Percentiles rank a stretch among this genome's conserved stretches.
phyloP scores from a whole-genome alignment of 2,329 filamentous ascomycete species.

The Akanthomyces uredinophilus region DNA sequence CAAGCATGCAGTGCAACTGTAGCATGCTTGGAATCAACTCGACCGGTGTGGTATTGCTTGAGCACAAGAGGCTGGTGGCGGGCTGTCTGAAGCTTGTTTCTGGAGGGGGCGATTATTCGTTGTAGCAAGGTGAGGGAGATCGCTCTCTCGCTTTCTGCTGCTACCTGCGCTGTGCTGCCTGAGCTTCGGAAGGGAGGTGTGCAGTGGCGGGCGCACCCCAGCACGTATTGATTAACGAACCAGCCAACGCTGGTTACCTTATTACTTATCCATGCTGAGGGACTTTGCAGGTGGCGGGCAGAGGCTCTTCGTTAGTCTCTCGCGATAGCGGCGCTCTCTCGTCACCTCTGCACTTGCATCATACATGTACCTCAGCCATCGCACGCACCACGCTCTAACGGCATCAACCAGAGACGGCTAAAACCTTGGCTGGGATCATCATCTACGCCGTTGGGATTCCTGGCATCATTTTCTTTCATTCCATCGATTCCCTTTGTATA shows the following conservation, averaged over 20 bases:
- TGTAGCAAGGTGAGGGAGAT: neutral
- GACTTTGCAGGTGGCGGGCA: neutral
- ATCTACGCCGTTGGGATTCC: neutral
- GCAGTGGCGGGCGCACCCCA: neutral
- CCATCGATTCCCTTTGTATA: neutral
- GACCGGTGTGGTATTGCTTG: too few relatives aligned
- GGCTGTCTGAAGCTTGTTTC: neutral
- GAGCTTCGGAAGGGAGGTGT: neutral
- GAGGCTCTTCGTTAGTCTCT: neutral
- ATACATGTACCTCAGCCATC: neutral
- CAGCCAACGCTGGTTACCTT: too few relatives aligned
- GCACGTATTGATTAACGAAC: neutral
- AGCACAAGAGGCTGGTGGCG: neutral
- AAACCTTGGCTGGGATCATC: neutral
- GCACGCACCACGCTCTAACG: neutral
- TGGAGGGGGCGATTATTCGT: neutral
- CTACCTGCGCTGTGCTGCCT: neutral
- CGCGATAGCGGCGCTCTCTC: neutral
- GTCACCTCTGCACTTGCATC: constrained; percentile 5
- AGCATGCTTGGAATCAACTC: too few relatives aligned
- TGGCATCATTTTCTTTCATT: neutral
- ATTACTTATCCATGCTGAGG: neutral
- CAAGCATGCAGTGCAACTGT: too few relatives aligned
- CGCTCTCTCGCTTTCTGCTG: neutral
- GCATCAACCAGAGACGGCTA: neutral